Base-by-base conservation (phyloP, 2,329 filamentous ascomycete species). In the Elsinoe necatrix region DNA sequence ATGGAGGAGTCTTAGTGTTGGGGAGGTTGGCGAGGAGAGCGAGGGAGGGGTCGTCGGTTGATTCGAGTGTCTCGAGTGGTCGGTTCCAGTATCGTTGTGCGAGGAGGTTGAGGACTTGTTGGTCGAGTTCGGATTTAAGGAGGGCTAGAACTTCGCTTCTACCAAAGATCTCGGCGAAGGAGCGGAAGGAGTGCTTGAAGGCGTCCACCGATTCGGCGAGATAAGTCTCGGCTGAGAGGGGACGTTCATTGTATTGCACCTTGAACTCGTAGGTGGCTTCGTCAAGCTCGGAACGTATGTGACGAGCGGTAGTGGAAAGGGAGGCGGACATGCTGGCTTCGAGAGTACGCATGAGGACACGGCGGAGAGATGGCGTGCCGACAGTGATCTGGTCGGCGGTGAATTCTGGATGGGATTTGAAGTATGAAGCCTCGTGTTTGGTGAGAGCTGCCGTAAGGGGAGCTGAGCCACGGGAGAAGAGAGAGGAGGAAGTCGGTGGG, bases 221-320 rank as follows among this genome's bases (percentile, higher is more conserved):
- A 68, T 98, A 98, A 3, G 92, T 95, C 69, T 98, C 93, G 1
- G 93, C 93, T 52, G 89, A 95, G 34, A 98, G 77, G 1, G 92
- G 89, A 5, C 93, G 84, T 69, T 98, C 93, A 66, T 98, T 98
- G 74, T 98, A 98, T 70, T 98, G 95, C 4, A 98, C 93, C 70
- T 98, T 98, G 78, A 95, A 98, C 71, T 98, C 92, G 67, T 98
- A 98, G 0, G 89, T 92, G 2, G 93, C 91, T 72, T 98, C 93
- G 66, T 96, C 92, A 0, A 98, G 81, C 70, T 98, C 93, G 68
- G 95, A 89, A 60, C 86, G 86, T 62, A 98, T 96, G 8, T 90
- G 89, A 67, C 96, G 89, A 64, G 87, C 88, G 2, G 93, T 98
- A 56, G 83, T 84, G 64, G 93, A 87, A 56, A 98, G 77, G 65